These are phyloP conservation scores for Annulohypoxylon truncatum DNA, from an alignment of 2,329 filamentous ascomycete genomes.

Conservation along the genomic window DNA sequence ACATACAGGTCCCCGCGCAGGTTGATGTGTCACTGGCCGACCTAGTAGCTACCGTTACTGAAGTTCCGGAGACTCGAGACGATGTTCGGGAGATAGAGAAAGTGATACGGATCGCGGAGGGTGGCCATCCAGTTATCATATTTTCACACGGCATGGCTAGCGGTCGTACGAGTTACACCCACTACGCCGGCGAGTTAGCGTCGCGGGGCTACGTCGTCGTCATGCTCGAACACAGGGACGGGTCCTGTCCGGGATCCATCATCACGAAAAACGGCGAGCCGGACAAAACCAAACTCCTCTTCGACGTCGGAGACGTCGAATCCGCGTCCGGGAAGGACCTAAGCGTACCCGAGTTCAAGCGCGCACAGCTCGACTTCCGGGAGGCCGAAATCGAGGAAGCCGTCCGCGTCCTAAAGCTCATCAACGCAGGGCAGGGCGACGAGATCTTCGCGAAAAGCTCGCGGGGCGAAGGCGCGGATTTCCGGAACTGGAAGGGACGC, in stretches of 20 bases:
- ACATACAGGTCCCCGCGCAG: slow-evolving; percentile 60
- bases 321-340: slow-evolving; percentile 44
- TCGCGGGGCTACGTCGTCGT: slow-evolving; percentile 62
- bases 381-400: slow-evolving; percentile 62
- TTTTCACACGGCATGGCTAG: slow-evolving; percentile 66
- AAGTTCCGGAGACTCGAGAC: slow-evolving; percentile 41
- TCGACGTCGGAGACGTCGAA: slow-evolving; percentile 54
- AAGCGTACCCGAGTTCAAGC: slow-evolving; percentile 54
- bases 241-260: slow-evolving; percentile 60
- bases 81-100: slow-evolving; percentile 41
- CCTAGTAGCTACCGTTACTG: slow-evolving; percentile 29
- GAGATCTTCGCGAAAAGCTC: slow-evolving; percentile 56
- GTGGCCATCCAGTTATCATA: slow-evolving; percentile 58
- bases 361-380: slow-evolving; percentile 61
- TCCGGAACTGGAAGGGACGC: slow-evolving; percentile 63
- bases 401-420: slow-evolving; percentile 54
- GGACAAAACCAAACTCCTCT: slow-evolving; percentile 51
- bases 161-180: slow-evolving; percentile 63
- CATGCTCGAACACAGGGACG: slow-evolving; percentile 64
- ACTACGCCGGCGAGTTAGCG: slow-evolving; percentile 63
- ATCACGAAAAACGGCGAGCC: slow-evolving; percentile 50
- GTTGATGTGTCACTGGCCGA: slow-evolving; percentile 58
- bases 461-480: slow-evolving; percentile 59
- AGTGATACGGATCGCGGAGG: slow-evolving; percentile 35
- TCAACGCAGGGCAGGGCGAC: slow-evolving; percentile 56